Conservation (phyloP, 2,329 filamentous ascomycete genomes). For the Aspergillus terreus region DNA sequence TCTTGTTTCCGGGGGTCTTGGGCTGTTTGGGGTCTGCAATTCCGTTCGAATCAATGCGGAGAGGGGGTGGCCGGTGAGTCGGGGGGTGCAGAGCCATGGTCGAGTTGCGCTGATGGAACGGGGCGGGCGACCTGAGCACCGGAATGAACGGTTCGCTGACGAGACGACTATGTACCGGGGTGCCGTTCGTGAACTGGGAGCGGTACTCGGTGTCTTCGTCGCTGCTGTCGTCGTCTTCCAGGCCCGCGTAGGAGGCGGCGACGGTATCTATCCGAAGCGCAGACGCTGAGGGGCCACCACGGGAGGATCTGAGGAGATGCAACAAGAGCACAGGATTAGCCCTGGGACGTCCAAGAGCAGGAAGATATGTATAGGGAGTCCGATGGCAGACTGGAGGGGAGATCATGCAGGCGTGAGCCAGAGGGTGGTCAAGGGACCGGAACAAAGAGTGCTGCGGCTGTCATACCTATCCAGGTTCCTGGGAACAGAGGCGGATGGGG, state of each 20-base stretch:
- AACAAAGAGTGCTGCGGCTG: conserved; percentile 6
- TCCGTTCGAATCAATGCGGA: conserved; percentile 41
- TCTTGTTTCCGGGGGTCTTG: conserved; percentile 53
- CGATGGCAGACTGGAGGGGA: conserved; percentile 5
- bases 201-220: conserved; percentile 20
- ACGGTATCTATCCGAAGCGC: conserved; percentile 32
- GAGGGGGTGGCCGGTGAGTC: conserved; percentile 37
- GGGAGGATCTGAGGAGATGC: conserved; percentile 35
- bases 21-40: conserved; percentile 37
- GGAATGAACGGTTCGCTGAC: conserved; percentile 46
- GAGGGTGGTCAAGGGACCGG: conserved; percentile 4
- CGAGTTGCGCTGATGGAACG: conserved; percentile 39
- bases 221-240: conserved; percentile 25
- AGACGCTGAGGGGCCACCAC: conserved; percentile 31
- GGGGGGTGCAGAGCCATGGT: conserved; percentile 45
- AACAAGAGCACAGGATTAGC: conserved; percentile 24
- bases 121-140: conserved; percentile 69
- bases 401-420: conserved; percentile 3
- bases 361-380: conserved; percentile 19
- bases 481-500: conserved; percentile 28
- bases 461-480: conserved; percentile 41
- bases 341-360: conserved; percentile 16
- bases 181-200: conserved; percentile 35
- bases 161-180: conserved; percentile 37
- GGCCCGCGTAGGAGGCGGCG: conserved; percentile 16